Evolutionary conservation across 2,329 filamentous ascomycete genomes (phyloP).

Genomic region (Magnaporthiopsis poae): DNA sequence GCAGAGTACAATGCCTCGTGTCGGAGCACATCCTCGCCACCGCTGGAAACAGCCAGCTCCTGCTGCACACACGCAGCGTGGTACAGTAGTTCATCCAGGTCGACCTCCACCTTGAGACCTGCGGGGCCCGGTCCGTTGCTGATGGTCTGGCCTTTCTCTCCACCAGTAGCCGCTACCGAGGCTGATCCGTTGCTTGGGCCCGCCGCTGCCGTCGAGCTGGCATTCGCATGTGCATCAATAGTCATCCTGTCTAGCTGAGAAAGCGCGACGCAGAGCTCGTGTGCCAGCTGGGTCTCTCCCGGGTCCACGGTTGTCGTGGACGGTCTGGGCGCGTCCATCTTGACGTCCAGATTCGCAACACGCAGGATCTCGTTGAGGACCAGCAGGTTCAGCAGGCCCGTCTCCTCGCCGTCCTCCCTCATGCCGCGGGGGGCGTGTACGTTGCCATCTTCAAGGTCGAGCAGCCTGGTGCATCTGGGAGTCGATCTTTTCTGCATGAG

Average conservation of each 20-base stretch:
- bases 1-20: conserved; percentile 4
- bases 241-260: neutral
- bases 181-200: neutral
- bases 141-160: too few species aligned
- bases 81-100: conserved; percentile 2
- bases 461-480: neutral
- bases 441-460: conserved; percentile 1
- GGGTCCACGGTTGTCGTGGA: too few species aligned
- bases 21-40: conserved; percentile 1
- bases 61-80: conserved; percentile 7
- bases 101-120: neutral
- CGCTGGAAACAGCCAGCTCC: conserved; percentile 4
- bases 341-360: neutral
- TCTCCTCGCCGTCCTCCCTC: conserved; percentile 1
- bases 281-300: neutral
- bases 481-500: neutral
- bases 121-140: neutral
- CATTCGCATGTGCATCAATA: neutral
- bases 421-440: neutral
- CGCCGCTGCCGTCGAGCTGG: neutral
- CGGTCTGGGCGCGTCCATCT: conserved; percentile 1
- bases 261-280: conserved; percentile 2
- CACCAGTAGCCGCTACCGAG: neutral
- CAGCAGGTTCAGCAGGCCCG: conserved; percentile 1
- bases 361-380: conserved; percentile 3